Conservation (phyloP, 2,329 filamentous ascomycete species). For the Lojkania enalia region DNA sequence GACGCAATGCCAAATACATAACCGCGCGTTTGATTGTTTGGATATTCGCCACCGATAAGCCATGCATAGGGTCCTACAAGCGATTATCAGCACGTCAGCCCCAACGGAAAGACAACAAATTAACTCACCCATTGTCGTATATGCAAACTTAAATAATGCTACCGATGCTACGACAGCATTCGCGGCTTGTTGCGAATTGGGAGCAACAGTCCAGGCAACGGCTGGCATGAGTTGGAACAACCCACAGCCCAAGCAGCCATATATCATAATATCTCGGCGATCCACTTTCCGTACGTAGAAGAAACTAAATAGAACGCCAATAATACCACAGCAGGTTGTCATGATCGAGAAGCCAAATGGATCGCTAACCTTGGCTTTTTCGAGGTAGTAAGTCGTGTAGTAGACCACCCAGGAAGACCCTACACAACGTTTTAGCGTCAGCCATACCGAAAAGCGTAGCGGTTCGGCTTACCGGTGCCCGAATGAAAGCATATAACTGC, state of each 20-base stretch:
- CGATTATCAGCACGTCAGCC: neutral
- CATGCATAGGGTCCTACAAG: conserved; percentile 41
- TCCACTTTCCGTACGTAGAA: conserved; percentile 13
- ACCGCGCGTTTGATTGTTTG: conserved; percentile 28
- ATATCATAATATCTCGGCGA: conserved; percentile 25
- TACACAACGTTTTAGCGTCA: neutral
- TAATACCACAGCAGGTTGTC: conserved; percentile 54
- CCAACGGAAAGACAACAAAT: neutral
- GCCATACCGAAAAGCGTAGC: conserved; percentile 34
- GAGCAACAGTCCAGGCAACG: conserved; percentile 40
- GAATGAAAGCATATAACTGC: conserved; percentile 24
- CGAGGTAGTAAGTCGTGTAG: conserved; percentile 57
- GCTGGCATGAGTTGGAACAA: conserved; percentile 57
- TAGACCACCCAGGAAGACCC: conserved; percentile 13
- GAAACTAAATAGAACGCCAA: conserved; percentile 55
- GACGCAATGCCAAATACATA: conserved; percentile 26
- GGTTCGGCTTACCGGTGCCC: conserved; percentile 24
- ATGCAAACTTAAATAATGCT: conserved; percentile 54
- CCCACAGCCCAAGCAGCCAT: conserved; percentile 54
- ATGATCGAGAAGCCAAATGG: conserved; percentile 60
- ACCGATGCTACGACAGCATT: conserved; percentile 31
- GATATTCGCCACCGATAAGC: conserved; percentile 25
- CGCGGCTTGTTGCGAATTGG: conserved; percentile 2
- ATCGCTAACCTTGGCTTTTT: conserved; percentile 51
- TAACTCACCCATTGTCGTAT: conserved; percentile 54